These are phyloP conservation scores for Coprinellus aureogranulatus DNA, from an alignment of 768 basidiomycete genomes.

Conservation along the genomic window DNA sequence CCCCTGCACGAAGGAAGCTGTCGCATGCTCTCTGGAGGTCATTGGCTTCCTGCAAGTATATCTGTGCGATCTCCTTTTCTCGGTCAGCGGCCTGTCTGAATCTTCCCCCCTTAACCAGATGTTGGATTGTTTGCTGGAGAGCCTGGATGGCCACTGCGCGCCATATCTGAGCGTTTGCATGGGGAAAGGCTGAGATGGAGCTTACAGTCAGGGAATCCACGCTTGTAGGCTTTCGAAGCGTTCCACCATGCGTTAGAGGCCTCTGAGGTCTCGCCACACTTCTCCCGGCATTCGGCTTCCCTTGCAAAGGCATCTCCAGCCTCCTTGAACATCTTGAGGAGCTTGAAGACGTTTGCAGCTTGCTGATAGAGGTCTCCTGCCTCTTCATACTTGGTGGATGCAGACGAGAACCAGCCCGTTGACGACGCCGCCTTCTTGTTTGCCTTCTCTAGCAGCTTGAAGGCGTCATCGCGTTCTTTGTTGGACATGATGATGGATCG, in stretches of 20 bases:
- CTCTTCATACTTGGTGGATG: conserved; percentile 85
- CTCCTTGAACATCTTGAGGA: conserved; percentile 89
- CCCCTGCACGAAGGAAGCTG: conserved; percentile 86
- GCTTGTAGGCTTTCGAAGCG: conserved; percentile 94
- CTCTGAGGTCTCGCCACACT: conserved; percentile 83
- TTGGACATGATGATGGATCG: conserved; percentile 50
- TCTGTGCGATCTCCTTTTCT: conserved; percentile 95
- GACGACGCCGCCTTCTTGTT: conserved; percentile 90
- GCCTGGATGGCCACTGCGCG: conserved; percentile 83
- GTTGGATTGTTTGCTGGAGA: conserved; percentile 76
- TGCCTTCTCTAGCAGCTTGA: conserved; percentile 70
- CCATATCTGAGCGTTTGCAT: conserved; percentile 15
- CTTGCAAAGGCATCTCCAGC: conserved; percentile 90
- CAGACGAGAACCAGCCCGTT: conserved; percentile 83
- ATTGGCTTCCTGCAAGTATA: conserved; percentile 79
- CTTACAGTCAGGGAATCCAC: conserved; percentile 80
- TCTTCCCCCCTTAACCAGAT: conserved; percentile 79
- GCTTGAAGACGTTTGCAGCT: conserved; percentile 89
- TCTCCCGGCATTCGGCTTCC: conserved; percentile 93
- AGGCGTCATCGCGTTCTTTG: conserved; percentile 71
- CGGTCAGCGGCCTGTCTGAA: conserved; percentile 98
- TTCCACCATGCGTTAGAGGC: conserved; percentile 99
- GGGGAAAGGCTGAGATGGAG: conserved; percentile 9
- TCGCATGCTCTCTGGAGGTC: conserved; percentile 87
- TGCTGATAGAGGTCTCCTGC: conserved; percentile 94